Evolutionary conservation across 805 yeast genomes (phyloP), one percentile per base, ranked within the genome.

Genomic region (Grigorovia transvaalensis): DNA sequence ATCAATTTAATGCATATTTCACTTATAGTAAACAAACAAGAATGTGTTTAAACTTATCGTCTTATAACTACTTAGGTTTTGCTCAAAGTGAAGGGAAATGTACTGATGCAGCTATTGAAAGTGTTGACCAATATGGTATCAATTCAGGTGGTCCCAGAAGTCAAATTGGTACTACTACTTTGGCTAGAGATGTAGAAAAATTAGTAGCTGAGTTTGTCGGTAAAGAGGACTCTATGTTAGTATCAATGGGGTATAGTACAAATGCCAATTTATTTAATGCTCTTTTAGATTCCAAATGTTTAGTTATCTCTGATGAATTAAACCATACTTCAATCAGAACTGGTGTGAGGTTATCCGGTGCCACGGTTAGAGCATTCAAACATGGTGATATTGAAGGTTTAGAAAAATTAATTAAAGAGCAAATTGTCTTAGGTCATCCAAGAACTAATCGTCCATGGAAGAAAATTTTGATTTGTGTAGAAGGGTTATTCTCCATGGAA

Each of bases 381-480:
- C 99, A 93, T 70, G 91, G 90, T 68, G 91, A 93, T 67, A 88
- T 89, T 88, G 74, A 73, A 4, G 80, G 73, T 50, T 76, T 90
- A 57, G 97, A 91, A 70, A 77, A 77, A 55, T 70, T 89, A 50
- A 70, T 90, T 45, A 78, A 96, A 59, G 89, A 87, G 60, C 84
- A 85, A 57, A 91, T 90, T 63, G 82, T 91, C 17, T 90, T 87
- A 67, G 98, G 98, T 54, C 97, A 90, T 73, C 91, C 97, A 50
- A 85, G 88, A 64, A 81, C 89, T 15, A 96, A 90, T 67, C 84
- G 98, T 57, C 99, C 99, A 1, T 93, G 98, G 97, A 83, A 82
- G 60, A 88, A 87, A 67, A 80, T 84, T 63, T 64, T 87, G 51
- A 79, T 90, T 56, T 88, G 90, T 54, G 91, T 90, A 47, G 98